A percentile compares a stretch with the other conserved stretches of the same genome.
phyloP scores from a whole-genome alignment of 2,329 filamentous ascomycete genomes.

The Alternaria ventricosa region DNA sequence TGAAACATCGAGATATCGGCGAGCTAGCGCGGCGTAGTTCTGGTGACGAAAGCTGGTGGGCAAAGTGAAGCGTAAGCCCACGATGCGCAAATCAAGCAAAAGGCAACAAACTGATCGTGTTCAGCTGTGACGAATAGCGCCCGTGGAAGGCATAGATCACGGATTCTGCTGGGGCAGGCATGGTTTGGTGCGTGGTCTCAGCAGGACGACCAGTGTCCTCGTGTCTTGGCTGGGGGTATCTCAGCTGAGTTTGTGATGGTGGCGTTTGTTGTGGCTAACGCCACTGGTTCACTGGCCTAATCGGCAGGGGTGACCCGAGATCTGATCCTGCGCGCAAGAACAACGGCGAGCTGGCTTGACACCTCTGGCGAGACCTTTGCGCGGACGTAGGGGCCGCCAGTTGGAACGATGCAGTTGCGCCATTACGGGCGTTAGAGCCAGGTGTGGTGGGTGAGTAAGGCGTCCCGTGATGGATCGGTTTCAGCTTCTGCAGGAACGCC shows the following conservation, averaged over 20 bases:
- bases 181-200: slow-evolving; percentile 30
- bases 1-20: slow-evolving; percentile 5
- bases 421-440: slow-evolving; percentile 3
- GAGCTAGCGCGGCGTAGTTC: slow-evolving; percentile 9
- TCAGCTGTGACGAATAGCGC: slow-evolving; percentile 45
- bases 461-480: slow-evolving; percentile 9
- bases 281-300: slow-evolving; percentile 13
- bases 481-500: slow-evolving; percentile 27
- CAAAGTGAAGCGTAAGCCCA: slow-evolving; percentile 29
- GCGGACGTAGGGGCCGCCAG: slow-evolving; percentile 5
- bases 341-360: slow-evolving; percentile 27
- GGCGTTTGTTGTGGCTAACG: slow-evolving; percentile 41
- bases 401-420: slow-evolving; percentile 3
- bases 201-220: slow-evolving; percentile 29
- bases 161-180: slow-evolving; percentile 40
- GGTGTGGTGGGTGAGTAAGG: slow-evolving; percentile 1
- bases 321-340: slow-evolving; percentile 19
- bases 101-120: slow-evolving; percentile 31
- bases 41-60: slow-evolving; percentile 17
- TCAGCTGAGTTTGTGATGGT: slow-evolving; percentile 42
- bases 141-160: slow-evolving; percentile 40
- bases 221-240: slow-evolving; percentile 28
- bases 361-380: slow-evolving; percentile 18
- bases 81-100: slow-evolving; percentile 27
- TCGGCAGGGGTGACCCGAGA: slow-evolving; percentile 27